Evolutionary conservation across 805 yeast genomes (phyloP), one percentile per base, ranked within the genome.

Genomic region (Millerago galiae): DNA sequence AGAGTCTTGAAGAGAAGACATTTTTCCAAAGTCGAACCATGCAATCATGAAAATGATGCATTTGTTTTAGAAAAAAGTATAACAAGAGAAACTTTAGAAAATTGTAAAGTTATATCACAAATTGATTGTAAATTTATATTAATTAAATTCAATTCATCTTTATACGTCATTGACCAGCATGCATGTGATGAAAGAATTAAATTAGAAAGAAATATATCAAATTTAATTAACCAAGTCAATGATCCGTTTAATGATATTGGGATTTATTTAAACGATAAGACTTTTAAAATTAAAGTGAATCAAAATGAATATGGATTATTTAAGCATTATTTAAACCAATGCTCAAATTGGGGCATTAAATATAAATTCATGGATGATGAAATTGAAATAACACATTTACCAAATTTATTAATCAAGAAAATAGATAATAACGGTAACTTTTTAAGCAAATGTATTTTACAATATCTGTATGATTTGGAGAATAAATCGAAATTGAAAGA

Each of bases 101-200:
- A 52, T 3, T 58, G 60, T 36, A 45, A 52, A 8, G 68, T 79
- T 1, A 63, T 82, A 6, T 66, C 72, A 4, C 95, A 86, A 55
- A 61, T 84, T 3, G 86, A 79, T 36, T 53, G 60, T 4, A 83
- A 81, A 54, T 85, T 85, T 53, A 76, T 88, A 8, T 61, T 87
- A 5, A 58, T 74, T 2, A 65, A 59, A 18, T 32, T 55, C 0
- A 14, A 39, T 1, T 35, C 38, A 2, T n/a, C 53, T 0, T 50
- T 76, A 13, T 58, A 75, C 16, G 61, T 76, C 1, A 52, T 83
- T 5, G 96, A 88, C 55, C 96, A 87, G 53, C 96, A 88, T 65
- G 95, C 95, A 0, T 77, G 82, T 41, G 95, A 84, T 60, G 95
- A 88, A 55, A 60, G 96, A 42, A 67, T 84, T 0, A 66, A 67